phyloP scores from a whole-genome alignment of 768 basidiomycete genomes.

The Lyophyllum decastes region DNA sequence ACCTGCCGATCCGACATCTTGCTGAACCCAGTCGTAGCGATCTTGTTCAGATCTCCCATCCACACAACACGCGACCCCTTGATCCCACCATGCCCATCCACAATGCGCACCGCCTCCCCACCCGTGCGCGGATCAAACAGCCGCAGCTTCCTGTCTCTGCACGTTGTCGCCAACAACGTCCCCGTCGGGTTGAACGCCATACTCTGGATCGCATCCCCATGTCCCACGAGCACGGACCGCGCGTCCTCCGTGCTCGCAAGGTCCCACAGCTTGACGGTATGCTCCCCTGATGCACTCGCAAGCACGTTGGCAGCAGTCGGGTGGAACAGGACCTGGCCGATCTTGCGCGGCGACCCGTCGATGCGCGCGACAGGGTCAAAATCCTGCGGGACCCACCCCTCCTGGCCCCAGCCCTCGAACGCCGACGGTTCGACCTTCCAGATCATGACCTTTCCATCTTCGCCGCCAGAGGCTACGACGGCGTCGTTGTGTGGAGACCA shows the following conservation, averaged over 20 bases:
- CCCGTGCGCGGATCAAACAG: slow-evolving; percentile 90
- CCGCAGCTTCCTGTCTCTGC: slow-evolving; percentile 88
- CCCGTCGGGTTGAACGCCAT: slow-evolving; percentile 83
- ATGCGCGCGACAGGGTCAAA: slow-evolving; percentile 84
- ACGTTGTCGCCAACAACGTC: slow-evolving; percentile 83
- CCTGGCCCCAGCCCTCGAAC: slow-evolving; percentile 86
- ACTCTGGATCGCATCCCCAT: slow-evolving; percentile 87
- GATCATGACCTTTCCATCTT: slow-evolving; percentile 92
- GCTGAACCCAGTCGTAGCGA: slow-evolving; percentile 96
- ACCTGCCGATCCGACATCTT: slow-evolving; percentile 96
- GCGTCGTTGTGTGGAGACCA: slow-evolving; percentile 95
- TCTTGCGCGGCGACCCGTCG: slow-evolving; percentile 81
- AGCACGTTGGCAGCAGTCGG: slow-evolving; percentile 88
- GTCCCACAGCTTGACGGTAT: slow-evolving; percentile 91
- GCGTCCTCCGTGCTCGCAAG: slow-evolving; percentile 72
- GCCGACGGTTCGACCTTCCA: slow-evolving; percentile 73
- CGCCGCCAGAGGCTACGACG: slow-evolving; percentile 88
- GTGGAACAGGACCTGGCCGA: slow-evolving; percentile 94
- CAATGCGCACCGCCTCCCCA: slow-evolving; percentile 74
- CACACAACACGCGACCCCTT: slow-evolving; percentile 89
- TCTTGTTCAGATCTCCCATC: slow-evolving; percentile 87
- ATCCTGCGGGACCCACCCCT: slow-evolving; percentile 81
- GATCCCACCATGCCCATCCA: slow-evolving; percentile 91
- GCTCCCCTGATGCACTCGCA: slow-evolving; percentile 79
- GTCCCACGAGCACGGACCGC: slow-evolving; percentile 63